These are phyloP conservation scores for Mucor irregularis DNA, from an alignment of 371 early-diverging fungal species.

Conservation along the genomic window DNA sequence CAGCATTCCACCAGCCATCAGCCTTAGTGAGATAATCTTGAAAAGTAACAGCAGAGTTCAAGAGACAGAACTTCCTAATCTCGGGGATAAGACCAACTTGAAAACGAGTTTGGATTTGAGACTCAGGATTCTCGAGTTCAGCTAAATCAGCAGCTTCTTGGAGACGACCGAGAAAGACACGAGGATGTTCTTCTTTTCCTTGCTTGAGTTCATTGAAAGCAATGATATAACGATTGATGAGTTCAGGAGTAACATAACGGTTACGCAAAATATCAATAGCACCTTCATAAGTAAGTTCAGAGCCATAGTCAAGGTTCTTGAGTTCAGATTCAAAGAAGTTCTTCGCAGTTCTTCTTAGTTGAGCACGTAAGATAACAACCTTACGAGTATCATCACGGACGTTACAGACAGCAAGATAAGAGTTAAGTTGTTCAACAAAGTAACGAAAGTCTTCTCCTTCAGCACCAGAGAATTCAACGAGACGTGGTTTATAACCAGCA, in stretches of 20 bases:
- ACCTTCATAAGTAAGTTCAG: constrained; percentile 3
- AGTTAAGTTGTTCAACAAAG: constrained; percentile 1
- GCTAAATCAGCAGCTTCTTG: constrained; percentile 15
- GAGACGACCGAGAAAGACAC: constrained; percentile 1
- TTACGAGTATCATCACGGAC: background rate
- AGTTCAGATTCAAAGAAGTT: background rate
- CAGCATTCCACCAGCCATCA: background rate
- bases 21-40: background rate
- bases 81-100: constrained; percentile 5
- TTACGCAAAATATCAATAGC: background rate
- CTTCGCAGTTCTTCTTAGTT: background rate
- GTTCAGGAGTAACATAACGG: constrained; percentile 5
- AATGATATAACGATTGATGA: constrained; percentile 1
- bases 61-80: background rate
- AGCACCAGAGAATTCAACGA: constrained; percentile 8
- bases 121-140: background rate
- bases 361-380: background rate
- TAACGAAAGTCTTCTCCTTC: constrained; percentile 19
- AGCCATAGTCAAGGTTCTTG: background rate
- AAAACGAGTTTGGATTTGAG: background rate
- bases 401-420: background rate
- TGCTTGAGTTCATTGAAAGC: constrained; percentile 6
- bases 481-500: background rate
- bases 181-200: constrained; percentile 15
- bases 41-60: background rate